phyloP scores from a whole-genome alignment of 768 basidiomycete genomes.

The Lactifluus hygrophoroides region DNA sequence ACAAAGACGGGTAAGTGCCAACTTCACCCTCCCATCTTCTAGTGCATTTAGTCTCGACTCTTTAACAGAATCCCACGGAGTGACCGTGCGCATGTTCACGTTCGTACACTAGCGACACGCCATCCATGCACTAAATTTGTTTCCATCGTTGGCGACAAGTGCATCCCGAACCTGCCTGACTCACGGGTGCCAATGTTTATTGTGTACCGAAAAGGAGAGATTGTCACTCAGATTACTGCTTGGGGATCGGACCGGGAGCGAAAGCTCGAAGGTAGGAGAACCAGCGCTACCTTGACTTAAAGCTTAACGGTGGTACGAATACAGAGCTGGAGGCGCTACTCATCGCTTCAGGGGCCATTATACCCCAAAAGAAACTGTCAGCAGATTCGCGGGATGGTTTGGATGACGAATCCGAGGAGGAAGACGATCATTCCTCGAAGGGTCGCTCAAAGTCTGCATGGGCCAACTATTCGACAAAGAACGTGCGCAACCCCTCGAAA shows the following conservation, averaged over 20 bases:
- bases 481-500: conserved; percentile 39
- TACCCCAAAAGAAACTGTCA: conserved; percentile 38
- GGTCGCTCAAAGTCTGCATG: conserved; percentile 50
- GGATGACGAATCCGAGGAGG: conserved; percentile 41
- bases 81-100: conserved; percentile 62
- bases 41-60: background rate
- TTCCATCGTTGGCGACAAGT: conserved; percentile 89
- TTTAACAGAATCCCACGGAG: conserved; percentile 63
- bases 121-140: conserved; percentile 94
- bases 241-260: conserved; percentile 79
- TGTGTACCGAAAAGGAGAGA: conserved; percentile 87
- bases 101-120: conserved; percentile 64
- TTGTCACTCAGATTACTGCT: conserved; percentile 74
- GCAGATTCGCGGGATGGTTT: conserved; percentile 26
- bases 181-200: conserved; percentile 85
- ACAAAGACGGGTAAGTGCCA: conserved; percentile 80
- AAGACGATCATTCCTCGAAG: conserved; percentile 41
- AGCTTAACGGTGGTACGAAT: background rate
- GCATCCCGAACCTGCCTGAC: conserved; percentile 95
- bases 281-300: conserved; percentile 3
- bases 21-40: background rate
- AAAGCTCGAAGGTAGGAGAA: conserved; percentile 55
- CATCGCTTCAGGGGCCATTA: conserved; percentile 55
- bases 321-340: conserved; percentile 67
- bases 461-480: conserved; percentile 48